Base-by-base conservation (phyloP, 108 stramenopile species). In the Nannochloropsis salina region DNA sequence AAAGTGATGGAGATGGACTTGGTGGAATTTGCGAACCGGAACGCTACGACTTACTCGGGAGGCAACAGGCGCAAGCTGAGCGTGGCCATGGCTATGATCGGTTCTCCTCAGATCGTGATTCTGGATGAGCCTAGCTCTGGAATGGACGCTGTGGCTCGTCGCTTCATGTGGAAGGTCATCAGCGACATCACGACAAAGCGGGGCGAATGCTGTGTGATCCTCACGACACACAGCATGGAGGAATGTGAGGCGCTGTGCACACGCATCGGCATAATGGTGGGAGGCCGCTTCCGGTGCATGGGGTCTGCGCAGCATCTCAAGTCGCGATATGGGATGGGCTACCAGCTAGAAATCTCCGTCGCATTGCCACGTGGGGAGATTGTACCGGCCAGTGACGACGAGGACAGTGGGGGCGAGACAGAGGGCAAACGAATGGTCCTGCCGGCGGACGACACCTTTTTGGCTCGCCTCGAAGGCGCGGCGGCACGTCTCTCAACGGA, bases 1-100 rank as follows among this genome's bases (percentile, higher is more conserved):
- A 88, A 88, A 42, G 86, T 85, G 45, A 22, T 82, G 45, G 12
- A 89, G 43, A 85, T 89, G 86, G 89, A 86, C 86, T 83, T 89
- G n/a, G 44, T 42, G n/a, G n/a, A 82, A 4, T 89, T 89, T 83
- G 43, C 44, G 41, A 85, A 93, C 80, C 87, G 84, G 82, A 18
- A 51, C 31, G 82, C 91, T 5, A 85, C 85, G 40, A 51, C 47
- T 10, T 89, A 89, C 83, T 90, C 89, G 2, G 96, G 96, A 44
- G 96, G 96, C 40, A 95, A 94, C 93, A 97, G 95, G 86, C 89
- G 96, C 42, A 93, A 95, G 85, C 93, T 97, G 5, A 93, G 90
- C 85, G 87, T 94, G 10, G 95, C 94, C 18, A 82, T 94, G 20
- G 92, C 95, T 6, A 93, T 94, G 61, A 91, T 96, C 42, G 96